Percentiles rank a stretch among this genome's conserved stretches.
Conservation (phyloP, 148 eudicot genomes). For the Silene latifolia region DNA sequence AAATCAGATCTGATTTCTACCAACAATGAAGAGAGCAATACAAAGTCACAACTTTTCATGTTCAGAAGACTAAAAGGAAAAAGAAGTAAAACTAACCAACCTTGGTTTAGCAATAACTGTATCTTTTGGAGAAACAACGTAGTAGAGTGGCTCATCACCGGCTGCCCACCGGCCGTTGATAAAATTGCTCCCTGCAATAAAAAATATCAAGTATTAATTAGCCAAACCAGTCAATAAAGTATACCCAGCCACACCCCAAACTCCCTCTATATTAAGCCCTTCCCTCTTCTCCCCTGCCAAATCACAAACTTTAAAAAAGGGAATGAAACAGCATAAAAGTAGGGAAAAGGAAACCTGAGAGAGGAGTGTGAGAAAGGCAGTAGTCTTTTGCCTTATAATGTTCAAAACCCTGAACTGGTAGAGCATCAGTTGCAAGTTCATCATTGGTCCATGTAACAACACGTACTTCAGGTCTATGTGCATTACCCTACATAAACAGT, state of each 20-base stretch:
- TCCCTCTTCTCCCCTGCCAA: not conserved
- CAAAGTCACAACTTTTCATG: not conserved
- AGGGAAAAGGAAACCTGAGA: constrained; percentile 55
- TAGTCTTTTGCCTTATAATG: constrained; percentile 97
- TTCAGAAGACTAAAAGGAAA: not conserved
- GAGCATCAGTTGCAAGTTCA: constrained; percentile 95
- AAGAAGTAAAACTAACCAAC: constrained; percentile 33
- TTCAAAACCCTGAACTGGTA: constrained; percentile 94
- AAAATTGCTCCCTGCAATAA: constrained; percentile 73
- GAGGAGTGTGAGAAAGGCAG: constrained; percentile 82
- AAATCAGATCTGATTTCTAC: not conserved
- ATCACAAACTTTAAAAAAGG: not conserved
- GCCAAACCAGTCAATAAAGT: constrained; percentile 7
- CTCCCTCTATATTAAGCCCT: not conserved
- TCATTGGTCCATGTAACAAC: constrained; percentile 95
- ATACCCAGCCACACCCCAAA: not conserved
- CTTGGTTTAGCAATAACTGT: constrained; percentile 96
- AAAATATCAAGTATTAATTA: constrained; percentile 15
- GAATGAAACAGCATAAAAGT: not conserved
- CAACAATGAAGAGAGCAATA: not conserved
- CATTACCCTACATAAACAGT: constrained; percentile 60
- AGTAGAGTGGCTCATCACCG: constrained; percentile 95
- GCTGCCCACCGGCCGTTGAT: constrained; percentile 91
- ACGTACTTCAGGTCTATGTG: constrained; percentile 97
- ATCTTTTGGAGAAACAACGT: constrained; percentile 95